Evolutionary conservation across 2,329 filamentous ascomycete genomes (phyloP).

Genomic region (Fusarium vanettenii): DNA sequence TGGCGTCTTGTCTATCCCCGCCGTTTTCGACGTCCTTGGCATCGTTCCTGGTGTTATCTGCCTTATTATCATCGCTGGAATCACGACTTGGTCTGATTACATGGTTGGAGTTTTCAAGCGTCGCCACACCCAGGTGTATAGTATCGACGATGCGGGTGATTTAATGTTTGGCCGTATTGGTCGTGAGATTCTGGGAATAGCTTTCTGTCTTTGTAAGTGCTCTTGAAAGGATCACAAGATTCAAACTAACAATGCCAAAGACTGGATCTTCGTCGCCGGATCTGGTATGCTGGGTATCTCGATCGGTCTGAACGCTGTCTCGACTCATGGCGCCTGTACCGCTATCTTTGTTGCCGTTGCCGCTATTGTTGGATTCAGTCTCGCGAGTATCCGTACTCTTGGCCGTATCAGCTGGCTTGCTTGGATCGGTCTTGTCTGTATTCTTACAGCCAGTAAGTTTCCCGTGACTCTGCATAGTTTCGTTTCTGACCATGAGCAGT

Average conservation of each 20-base stretch:
- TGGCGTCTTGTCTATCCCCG: conserved; percentile 60
- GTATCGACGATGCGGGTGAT: conserved; percentile 63
- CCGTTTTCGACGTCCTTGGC: conserved; percentile 58
- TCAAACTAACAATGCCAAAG: conserved; percentile 1
- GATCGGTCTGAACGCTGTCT: conserved; percentile 54
- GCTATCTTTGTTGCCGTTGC: conserved; percentile 55
- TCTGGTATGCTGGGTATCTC: conserved; percentile 46
- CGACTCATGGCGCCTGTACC: conserved; percentile 52
- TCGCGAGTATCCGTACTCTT: conserved; percentile 50
- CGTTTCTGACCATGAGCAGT: conserved; percentile 2
- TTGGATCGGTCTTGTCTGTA: conserved; percentile 41
- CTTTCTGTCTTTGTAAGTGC: conserved; percentile 50
- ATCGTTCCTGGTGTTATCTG: conserved; percentile 60
- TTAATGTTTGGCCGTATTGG: conserved; percentile 61
- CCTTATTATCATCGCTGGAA: conserved; percentile 52
- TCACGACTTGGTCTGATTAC: conserved; percentile 62
- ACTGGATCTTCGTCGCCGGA: conserved; percentile 32
- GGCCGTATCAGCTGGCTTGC: conserved; percentile 48
- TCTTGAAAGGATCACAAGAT: fast-evolving
- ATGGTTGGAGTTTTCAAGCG: conserved; percentile 64
- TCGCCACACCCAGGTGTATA: conserved; percentile 62
- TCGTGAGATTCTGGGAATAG: conserved; percentile 54
- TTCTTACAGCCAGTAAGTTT: conserved; percentile 31
- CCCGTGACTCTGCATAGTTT: background rate
- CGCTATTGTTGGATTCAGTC: conserved; percentile 41